Conservation (phyloP, 2,329 filamentous ascomycete genomes). For the Apiospora pterosperma region DNA sequence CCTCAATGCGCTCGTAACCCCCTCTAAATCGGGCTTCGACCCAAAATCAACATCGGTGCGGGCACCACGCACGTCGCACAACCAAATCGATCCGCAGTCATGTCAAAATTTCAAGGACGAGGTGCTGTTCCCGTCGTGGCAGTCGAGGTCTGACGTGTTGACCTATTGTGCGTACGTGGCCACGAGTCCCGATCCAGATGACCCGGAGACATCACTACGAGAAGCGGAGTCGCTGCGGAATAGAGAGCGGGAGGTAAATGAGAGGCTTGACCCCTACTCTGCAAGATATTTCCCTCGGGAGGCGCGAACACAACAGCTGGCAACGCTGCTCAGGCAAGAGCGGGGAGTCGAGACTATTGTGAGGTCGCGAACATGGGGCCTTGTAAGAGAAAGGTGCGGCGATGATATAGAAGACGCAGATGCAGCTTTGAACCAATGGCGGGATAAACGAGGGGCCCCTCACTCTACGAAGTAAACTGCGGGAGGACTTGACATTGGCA, state of each 20-base stretch:
- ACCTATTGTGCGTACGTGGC: constrained; percentile 89
- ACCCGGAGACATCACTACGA: constrained; percentile 70
- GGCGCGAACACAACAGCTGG: constrained; percentile 75
- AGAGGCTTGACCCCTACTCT: constrained; percentile 89
- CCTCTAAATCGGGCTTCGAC: constrained; percentile 70
- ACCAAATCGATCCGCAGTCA: constrained; percentile 55
- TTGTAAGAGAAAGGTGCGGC: constrained; percentile 73
- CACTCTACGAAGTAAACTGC: not conserved
- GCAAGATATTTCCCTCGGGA: constrained; percentile 77
- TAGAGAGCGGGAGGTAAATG: constrained; percentile 74
- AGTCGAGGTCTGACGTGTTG: constrained; percentile 75
- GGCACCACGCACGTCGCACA: constrained; percentile 45
- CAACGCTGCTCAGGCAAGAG: constrained; percentile 70
- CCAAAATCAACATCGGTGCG: constrained; percentile 70
- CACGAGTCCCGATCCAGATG: constrained; percentile 80
- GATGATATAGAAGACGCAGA: constrained; percentile 59
- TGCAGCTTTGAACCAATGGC: constrained; percentile 27
- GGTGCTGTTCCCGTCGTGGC: constrained; percentile 87
- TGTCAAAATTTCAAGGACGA: constrained; percentile 72
- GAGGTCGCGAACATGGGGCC: constrained; percentile 74
- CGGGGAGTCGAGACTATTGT: constrained; percentile 76
- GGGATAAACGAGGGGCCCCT: constrained; percentile 7
- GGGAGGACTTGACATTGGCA: not conserved
- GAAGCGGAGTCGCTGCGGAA: constrained; percentile 68
- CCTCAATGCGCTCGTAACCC: constrained; percentile 83